Base-by-base conservation (phyloP, 352 stramenopile genomes). In the Pythium monospermum region DNA sequence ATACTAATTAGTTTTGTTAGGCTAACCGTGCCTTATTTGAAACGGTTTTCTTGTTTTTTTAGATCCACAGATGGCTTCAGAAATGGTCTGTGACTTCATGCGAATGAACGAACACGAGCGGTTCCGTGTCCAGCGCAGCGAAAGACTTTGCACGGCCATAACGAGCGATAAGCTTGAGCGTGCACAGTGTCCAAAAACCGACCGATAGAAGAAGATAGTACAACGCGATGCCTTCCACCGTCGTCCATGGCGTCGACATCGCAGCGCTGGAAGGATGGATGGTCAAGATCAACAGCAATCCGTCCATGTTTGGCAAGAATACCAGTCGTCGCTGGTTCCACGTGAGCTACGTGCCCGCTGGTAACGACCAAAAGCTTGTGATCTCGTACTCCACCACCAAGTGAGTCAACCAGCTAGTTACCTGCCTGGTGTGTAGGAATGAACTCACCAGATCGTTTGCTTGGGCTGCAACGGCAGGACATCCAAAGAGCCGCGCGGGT, bases 221-320 rank as follows among this genome's bases (percentile, higher is more conserved):
- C 7, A 2, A 35, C 49, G 32, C n/a, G n/a, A n/a, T n/a, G n/a
- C n/a, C n/a, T n/a, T 42, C 41, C 21, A 67, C 66, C 51, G 49
- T 87, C 51, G 76, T 85, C 13, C 77, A 92, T 28, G 82, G 82
- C 31, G 77, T 92, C 18, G 77, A 92, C 52, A 90, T 92, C 68
- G 84, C 76, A 47, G 74, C 76, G 62, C 68, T 90, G 25, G 82
- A 92, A 57, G 82, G 82, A 26, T 92, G 79, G 78, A 86, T 92
- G 77, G 51, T 86, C 59, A 92, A 92, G 59, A 87, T 91, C 73
- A 88, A 92, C 54, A 90, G 64, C 71, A 90, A 90, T 26, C 78
- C 75, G 41, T 84, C 72, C 23, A 68, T 90, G 59, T 92, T 92
- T 28, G 77, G 79, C 50, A 87, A 87, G 57, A 81, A 66, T 55